Base-by-base conservation (phyloP, 2,329 filamentous ascomycete genomes). In the Cladobotryum protrusum region DNA sequence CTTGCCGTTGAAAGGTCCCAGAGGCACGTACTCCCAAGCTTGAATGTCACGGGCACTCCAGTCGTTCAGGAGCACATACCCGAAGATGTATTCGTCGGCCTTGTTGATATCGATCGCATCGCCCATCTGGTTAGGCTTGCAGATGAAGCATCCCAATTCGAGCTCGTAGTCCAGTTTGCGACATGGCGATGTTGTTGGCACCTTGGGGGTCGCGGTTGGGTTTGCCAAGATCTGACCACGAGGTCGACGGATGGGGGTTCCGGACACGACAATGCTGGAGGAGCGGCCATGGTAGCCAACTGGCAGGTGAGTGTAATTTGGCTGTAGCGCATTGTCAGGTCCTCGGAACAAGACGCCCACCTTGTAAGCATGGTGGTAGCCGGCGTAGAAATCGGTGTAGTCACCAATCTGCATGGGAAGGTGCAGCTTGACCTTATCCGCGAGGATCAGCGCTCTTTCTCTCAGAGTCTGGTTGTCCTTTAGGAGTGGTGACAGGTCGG, bases 341-440 rank as follows among this genome's bases (percentile, higher is more conserved):
- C 86, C 87, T 33, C 88, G 81, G 69, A 92, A 89, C 18, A 91
- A 75, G 1, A 81, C 77, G 4, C 86, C 87, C 8, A 87, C 74
- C 57, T 69, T 70, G 71, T 82, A 86, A 5, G 88, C 88, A 67
- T 93, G 88, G 61, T 91, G 85, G 59, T 85, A 71, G 44, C 88
- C 87, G 13, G 85, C 88, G 62, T 88, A 93, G 70, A 92, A 93
- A 63, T 93, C 88, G 2, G 87, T 89, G 64, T 92, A 92, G 63
- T 92, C 88, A 32, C 87, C 86, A 59, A 92, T 88, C 35, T 78
- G 72, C 73, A 93, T 80, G 1, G 88, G 88, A 1, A 92, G 59
- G 56, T 91, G 87, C 59, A 78, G 85, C 53, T 72, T 77, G n/a
- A 84, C 78, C 4, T 78, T 75, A 29, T 64, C 43, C 1, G 60